A percentile compares a stretch with the other conserved stretches of the same genome.
phyloP scores from a whole-genome alignment of 805 yeast genomes.

The Myxozyma melibiosi region DNA sequence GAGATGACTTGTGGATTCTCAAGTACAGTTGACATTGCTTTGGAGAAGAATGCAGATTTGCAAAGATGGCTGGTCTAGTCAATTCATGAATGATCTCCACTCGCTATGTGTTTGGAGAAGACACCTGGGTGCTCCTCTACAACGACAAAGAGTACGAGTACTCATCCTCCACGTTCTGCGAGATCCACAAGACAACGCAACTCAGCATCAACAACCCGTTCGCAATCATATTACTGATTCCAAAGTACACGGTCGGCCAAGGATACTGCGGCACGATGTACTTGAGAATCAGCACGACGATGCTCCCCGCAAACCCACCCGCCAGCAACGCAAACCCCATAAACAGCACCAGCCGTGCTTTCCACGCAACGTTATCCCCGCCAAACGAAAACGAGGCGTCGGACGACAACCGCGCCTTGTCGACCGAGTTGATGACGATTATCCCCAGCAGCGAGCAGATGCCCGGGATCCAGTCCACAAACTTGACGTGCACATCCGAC shows the following conservation, averaged over 20 bases:
- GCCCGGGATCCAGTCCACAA: conserved; percentile 95
- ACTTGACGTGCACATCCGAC: conserved; percentile 80
- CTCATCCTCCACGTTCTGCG: conserved; percentile 95
- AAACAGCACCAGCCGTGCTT: conserved; percentile 86
- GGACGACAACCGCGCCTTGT: conserved; percentile 56
- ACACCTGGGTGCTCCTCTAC: no score
- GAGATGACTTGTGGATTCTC: no score
- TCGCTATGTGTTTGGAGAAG: no score
- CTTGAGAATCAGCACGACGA: conserved; percentile 83
- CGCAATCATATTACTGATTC: conserved; percentile 80
- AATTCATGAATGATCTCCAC: no score
- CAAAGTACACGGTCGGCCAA: conserved; percentile 93
- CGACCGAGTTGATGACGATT: conserved; percentile 68
- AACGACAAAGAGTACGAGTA: conserved; percentile 88
- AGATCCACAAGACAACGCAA: conserved; percentile 87
- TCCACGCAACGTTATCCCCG: conserved; percentile 70
- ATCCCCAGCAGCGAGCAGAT: conserved; percentile 87
- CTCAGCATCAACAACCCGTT: conserved; percentile 82
- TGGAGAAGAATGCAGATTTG: no score
- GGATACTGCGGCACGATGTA: conserved; percentile 75
- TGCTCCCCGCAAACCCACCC: conserved; percentile 90
- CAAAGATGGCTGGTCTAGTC: no score
- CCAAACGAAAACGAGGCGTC: conserved; percentile 48
- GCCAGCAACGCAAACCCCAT: conserved; percentile 91
- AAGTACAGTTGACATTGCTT: no score